These are phyloP conservation scores for Candida gorgasii DNA, from an alignment of 805 yeast genomes.

Conservation along the genomic window DNA sequence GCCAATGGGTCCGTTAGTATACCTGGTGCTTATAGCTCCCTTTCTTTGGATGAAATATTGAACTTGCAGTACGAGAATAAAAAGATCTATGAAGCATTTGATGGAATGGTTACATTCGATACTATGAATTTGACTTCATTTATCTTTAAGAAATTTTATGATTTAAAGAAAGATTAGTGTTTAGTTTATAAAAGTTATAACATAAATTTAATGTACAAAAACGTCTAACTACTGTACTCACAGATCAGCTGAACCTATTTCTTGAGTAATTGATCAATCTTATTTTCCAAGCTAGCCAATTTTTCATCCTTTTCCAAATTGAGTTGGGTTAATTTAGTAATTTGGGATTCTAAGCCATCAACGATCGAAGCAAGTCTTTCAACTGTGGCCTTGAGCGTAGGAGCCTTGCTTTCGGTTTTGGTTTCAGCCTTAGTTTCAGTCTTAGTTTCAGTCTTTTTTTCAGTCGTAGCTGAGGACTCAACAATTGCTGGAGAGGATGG, in stretches of 20 bases:
- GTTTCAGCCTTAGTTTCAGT: conserved; percentile 21
- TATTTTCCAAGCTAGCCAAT: conserved; percentile 57
- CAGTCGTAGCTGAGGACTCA: background rate
- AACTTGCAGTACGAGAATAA: conserved; percentile 72
- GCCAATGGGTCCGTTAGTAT: conserved; percentile 70
- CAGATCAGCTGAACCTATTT: too few relatives aligned
- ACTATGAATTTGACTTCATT: conserved; percentile 68
- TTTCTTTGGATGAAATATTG: conserved; percentile 72
- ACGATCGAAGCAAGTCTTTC: conserved; percentile 65
- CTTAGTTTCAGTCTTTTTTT: conserved; percentile 17
- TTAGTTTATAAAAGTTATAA: background rate
- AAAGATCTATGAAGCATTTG: conserved; percentile 55
- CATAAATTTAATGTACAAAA: conserved; percentile 4
- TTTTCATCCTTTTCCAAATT: conserved; percentile 67
- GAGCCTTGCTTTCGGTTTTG: conserved; percentile 37
- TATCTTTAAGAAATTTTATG: conserved; percentile 75
- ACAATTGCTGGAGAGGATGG: conserved; percentile 8
- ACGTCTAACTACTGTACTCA: too few relatives aligned
- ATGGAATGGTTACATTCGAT: conserved; percentile 67
- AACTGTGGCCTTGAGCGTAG: conserved; percentile 70
- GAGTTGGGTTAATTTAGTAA: conserved; percentile 50
- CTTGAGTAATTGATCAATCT: conserved; percentile 55
- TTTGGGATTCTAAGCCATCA: conserved; percentile 54
- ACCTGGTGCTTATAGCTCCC: conserved; percentile 54
- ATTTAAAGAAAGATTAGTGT: conserved; percentile 36